Conservation (phyloP, 2,329 filamentous ascomycete species). For the Pleomassaria siparia region DNA sequence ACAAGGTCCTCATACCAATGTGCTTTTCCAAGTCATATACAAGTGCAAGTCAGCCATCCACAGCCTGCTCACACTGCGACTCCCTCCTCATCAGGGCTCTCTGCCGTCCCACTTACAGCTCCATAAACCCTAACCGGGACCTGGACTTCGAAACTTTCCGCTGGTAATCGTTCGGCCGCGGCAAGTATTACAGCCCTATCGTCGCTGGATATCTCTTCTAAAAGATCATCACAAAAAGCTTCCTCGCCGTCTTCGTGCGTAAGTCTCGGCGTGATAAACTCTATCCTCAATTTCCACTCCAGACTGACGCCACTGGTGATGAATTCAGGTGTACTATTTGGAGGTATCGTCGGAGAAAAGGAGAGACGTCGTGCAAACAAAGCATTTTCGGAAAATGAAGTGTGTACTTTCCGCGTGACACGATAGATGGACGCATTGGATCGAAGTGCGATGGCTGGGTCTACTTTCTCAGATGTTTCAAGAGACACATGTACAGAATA, state of each 20-base stretch:
- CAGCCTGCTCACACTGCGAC: conserved; percentile 27
- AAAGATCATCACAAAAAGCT: conserved; percentile 48
- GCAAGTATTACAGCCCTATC: conserved; percentile 77
- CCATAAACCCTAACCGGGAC: conserved; percentile 82
- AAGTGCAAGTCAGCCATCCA: background rate
- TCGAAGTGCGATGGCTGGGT: conserved; percentile 76
- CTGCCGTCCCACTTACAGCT: conserved; percentile 49
- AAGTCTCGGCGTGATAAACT: conserved; percentile 81
- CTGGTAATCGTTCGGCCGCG: conserved; percentile 74
- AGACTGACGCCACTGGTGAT: conserved; percentile 84
- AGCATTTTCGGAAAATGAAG: conserved; percentile 76
- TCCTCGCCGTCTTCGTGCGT: conserved; percentile 26
- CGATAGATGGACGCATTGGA: conserved; percentile 84
- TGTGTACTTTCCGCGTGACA: conserved; percentile 81
- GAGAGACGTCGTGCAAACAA: conserved; percentile 77
- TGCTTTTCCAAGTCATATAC: background rate
- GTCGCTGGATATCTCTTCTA: conserved; percentile 78
- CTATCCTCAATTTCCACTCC: conserved; percentile 85
- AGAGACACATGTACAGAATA: conserved; percentile 83
- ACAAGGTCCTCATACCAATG: background rate
- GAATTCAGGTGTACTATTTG: conserved; percentile 84
- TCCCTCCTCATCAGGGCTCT: conserved; percentile 33
- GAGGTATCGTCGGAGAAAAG: conserved; percentile 82
- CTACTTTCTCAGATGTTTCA: conserved; percentile 84
- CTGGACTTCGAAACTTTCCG: conserved; percentile 87